Percentiles rank a stretch among this genome's conserved stretches.
These are phyloP conservation scores for Aspergillus aculeatinus DNA, from an alignment of 2,329 filamentous ascomycete species.

Conservation along the genomic window DNA sequence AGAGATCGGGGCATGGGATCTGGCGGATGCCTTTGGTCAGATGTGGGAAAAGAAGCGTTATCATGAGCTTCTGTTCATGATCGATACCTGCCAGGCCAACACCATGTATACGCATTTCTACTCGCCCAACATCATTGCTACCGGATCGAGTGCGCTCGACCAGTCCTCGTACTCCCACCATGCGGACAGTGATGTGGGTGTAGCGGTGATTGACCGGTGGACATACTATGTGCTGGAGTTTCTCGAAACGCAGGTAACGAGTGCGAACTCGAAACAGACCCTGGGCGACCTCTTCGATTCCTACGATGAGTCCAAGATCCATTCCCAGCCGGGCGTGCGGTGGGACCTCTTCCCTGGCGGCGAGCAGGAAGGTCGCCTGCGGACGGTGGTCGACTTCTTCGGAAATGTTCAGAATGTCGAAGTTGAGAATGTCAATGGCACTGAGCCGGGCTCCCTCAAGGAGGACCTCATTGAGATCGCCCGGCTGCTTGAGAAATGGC, in stretches of 20 bases:
- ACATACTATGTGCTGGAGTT: conserved; percentile 99
- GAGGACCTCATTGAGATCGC: conserved; percentile 77
- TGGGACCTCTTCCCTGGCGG: conserved; percentile 95
- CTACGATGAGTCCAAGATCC: conserved; percentile 92
- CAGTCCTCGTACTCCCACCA: conserved; percentile 97
- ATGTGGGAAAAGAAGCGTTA: conserved; percentile 99
- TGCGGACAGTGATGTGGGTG: conserved; percentile 95
- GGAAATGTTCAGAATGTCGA: conserved; percentile 98
- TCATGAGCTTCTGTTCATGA: conserved; percentile 98
- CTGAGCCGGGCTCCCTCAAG: conserved; percentile 53
- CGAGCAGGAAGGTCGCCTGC: conserved; percentile 70
- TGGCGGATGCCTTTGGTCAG: conserved; percentile 96
- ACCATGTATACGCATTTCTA: conserved; percentile 99
- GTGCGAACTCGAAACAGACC: conserved; percentile 82
- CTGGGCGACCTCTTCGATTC: conserved; percentile 94
- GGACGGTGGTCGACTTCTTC: conserved; percentile 93
- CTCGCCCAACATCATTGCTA: conserved; percentile 96
- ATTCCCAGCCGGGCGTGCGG: conserved; percentile 84
- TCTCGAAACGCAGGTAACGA: conserved; percentile 83
- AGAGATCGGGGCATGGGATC: conserved; percentile 92
- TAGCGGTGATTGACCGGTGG: conserved; percentile 96
- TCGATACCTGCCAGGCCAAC: conserved; percentile 98
- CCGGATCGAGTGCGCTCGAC: conserved; percentile 92
- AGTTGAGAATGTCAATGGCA: conserved; percentile 63
- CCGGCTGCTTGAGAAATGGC: conserved; percentile 56